Percentiles rank a stretch among this genome's conserved stretches.
Conservation (phyloP, 768 basidiomycete genomes). For the Auricularia sp. region DNA sequence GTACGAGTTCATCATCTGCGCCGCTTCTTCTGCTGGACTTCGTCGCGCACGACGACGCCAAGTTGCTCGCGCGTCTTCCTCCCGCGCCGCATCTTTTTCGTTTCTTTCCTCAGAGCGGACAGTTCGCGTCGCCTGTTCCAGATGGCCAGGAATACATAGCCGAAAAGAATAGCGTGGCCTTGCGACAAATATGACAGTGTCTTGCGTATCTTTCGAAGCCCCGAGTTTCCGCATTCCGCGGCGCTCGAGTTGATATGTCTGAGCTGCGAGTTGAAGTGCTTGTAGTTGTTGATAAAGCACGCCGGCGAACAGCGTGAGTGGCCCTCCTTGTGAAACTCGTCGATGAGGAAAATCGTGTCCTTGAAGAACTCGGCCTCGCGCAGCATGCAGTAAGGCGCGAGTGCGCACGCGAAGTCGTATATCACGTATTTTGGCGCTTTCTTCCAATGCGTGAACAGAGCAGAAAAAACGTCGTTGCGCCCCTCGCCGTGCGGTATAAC, state of each 20-base stretch:
- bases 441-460: constrained; percentile 24
- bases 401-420: constrained; percentile 24
- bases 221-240: constrained; percentile 26
- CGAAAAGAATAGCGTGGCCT: constrained; percentile 18
- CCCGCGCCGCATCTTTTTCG: too few species aligned
- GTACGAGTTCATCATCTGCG: too few species aligned
- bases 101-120: too few species aligned
- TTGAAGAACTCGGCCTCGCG: constrained; percentile 22
- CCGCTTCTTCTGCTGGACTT: too few species aligned
- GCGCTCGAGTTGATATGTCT: constrained; percentile 23
- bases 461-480: constrained; percentile 29
- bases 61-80: too few species aligned
- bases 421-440: constrained; percentile 19
- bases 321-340: constrained; percentile 23
- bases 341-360: constrained; percentile 25
- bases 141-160: constrained; percentile 10
- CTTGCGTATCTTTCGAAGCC: constrained; percentile 19
- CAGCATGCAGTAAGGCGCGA: constrained; percentile 24
- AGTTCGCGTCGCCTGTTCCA: too few species aligned
- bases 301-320: constrained; percentile 25
- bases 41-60: too few species aligned
- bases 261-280: constrained; percentile 18
- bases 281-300: constrained; percentile 20
- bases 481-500: constrained; percentile 26
- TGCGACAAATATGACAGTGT: constrained; percentile 22